Evolutionary conservation across 495 filamentous ascomycete species (phyloP), one percentile per base, ranked within the genome.

Genomic region (Penicilliopsis zonata): DNA sequence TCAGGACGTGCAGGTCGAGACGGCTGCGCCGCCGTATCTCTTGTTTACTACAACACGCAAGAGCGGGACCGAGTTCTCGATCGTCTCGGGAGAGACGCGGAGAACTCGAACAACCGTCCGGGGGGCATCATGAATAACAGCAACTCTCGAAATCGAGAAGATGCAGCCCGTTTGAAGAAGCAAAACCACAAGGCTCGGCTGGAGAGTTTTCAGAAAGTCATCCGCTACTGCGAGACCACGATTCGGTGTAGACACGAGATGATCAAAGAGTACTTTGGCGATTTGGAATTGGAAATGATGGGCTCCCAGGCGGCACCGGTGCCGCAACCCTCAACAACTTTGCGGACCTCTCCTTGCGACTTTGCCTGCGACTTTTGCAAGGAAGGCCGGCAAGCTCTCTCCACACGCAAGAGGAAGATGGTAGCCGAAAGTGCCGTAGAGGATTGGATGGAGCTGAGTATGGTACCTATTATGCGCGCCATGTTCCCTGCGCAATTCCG

Each of bases 321-420:
- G 9, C 37, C 40, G 21, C 36, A 44, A 24, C 28, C 31, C 9
- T 5, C 28, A 13, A 18, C 18, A 9, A 13, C 28, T 8, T 18
- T 28, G 7, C 20, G 31, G 13, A 31, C 50, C 0, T 61, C 61
- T 3, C 59, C 61, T 16, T 96, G 88, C 44, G 75, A 92, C 36
- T 85, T 69, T 55, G 86, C 87, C 7, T 96, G 88, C 49, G 88
- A 96, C 57, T 80, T 74, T 55, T 85, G 86, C 47, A 95, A 95
- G 55, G 80, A 93, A 34, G 63, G 63, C 34, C 47, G 58, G 3
- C 50, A 49, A 15, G 72, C 50, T 1, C 50, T 96, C 42, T 72
- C 69, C 38, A 72, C 53, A 39, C 67, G 74, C 33, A 86, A 82
- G 40, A 36, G 43, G 33, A 60, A 42, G 28, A 56, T 59, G 59